phyloP scores from a whole-genome alignment of 345 rosid genomes.

The Alliaria petiolata region DNA sequence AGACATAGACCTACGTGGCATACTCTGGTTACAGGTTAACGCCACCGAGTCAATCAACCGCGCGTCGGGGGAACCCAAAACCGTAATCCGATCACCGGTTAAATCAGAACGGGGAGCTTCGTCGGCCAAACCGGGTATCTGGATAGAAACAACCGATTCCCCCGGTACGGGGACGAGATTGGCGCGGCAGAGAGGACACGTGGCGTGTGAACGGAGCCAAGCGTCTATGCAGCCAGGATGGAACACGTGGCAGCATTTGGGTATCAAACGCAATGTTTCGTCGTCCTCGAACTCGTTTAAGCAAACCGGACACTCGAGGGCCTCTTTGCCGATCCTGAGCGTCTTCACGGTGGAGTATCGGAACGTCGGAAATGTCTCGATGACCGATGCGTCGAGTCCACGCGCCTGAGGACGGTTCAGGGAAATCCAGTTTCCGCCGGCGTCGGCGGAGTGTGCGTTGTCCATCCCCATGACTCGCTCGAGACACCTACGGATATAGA shows the following conservation, averaged over 20 bases:
- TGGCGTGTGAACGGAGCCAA: slow-evolving; percentile 68
- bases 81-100: not conserved
- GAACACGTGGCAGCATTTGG: slow-evolving; percentile 81
- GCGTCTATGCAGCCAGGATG: slow-evolving; percentile 76
- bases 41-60: slow-evolving; percentile 27
- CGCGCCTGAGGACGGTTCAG: slow-evolving; percentile 27
- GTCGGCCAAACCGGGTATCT: slow-evolving; percentile 18
- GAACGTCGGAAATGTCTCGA: slow-evolving; percentile 65
- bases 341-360: slow-evolving; percentile 61
- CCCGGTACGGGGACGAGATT: slow-evolving; percentile 56
- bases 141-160: slow-evolving; percentile 27
- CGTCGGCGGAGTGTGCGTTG: not conserved
- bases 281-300: slow-evolving; percentile 77
- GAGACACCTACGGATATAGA: slow-evolving; percentile 58
- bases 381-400: slow-evolving; percentile 61
- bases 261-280: slow-evolving; percentile 76
- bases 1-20: slow-evolving; percentile 55
- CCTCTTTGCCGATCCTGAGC: slow-evolving; percentile 49
- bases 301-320: slow-evolving; percentile 86
- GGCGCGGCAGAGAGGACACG: slow-evolving; percentile 89
- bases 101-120: not conserved
- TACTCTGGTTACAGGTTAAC: slow-evolving; percentile 26
- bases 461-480: slow-evolving; percentile 25
- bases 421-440: slow-evolving; percentile 26
- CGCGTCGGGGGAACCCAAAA: slow-evolving; percentile 23